Conservation (phyloP, 495 filamentous ascomycete genomes). For the Neurospora sp. region DNA sequence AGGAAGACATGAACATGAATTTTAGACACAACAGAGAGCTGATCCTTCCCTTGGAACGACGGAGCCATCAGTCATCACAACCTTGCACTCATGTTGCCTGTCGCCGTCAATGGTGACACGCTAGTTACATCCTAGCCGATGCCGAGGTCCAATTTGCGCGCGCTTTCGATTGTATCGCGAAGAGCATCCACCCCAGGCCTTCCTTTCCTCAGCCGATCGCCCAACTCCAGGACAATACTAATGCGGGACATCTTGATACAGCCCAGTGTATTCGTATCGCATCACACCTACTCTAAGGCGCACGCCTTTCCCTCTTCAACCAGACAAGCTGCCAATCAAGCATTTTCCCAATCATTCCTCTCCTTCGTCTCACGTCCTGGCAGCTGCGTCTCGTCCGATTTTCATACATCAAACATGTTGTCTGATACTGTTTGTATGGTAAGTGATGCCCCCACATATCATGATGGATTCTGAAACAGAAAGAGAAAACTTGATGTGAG, state of each 20-base stretch:
- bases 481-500: neutral
- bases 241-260: neutral
- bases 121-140: neutral
- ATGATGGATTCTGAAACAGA: neutral
- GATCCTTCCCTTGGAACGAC: neutral
- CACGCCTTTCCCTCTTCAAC: neutral
- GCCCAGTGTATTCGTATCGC: too few relatives aligned
- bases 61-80: neutral
- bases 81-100: too few relatives aligned
- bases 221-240: neutral
- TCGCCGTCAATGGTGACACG: too few relatives aligned
- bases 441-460: neutral
- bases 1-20: neutral
- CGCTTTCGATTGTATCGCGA: neutral
- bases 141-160: neutral
- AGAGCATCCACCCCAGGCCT: neutral
- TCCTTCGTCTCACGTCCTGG: neutral
- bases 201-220: neutral
- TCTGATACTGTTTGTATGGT: neutral
- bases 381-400: neutral
- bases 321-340: neutral
- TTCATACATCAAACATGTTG: neutral
- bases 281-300: too few relatives aligned
- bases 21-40: neutral
- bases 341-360: neutral